These are phyloP conservation scores for Teunomyces pallodes DNA, from an alignment of 805 yeast species.

Conservation along the genomic window DNA sequence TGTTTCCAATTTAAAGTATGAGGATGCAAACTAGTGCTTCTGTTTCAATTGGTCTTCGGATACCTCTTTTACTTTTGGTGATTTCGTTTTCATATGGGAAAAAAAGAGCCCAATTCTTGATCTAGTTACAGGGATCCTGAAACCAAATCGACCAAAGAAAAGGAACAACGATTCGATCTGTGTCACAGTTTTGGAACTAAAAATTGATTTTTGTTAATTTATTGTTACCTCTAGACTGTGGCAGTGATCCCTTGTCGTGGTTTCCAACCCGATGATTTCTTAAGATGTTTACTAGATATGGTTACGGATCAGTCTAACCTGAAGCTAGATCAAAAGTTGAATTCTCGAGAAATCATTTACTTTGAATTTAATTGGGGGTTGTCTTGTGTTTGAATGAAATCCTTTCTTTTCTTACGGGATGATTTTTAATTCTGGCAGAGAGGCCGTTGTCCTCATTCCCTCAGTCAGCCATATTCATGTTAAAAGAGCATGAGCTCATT, in stretches of 20 bases:
- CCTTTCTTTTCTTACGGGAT: background rate
- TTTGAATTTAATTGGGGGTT: background rate
- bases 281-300: background rate
- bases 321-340: background rate
- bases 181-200: background rate
- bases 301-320: background rate
- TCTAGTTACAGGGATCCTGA: background rate
- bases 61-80: slow-evolving; percentile 2
- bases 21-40: background rate
- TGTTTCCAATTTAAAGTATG: background rate
- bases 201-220: background rate
- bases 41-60: background rate
- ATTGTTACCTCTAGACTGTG: background rate
- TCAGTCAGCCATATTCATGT: background rate
- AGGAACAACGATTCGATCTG: background rate
- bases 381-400: background rate
- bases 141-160: slow-evolving; percentile 3
- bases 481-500: background rate
- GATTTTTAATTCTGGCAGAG: background rate
- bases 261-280: slow-evolving; percentile 2
- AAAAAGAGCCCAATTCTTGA: background rate
- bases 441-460: background rate
- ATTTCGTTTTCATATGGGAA: background rate
- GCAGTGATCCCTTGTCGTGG: background rate
- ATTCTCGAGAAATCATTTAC: slow-evolving; percentile 1